phyloP scores from a whole-genome alignment of 2,329 filamentous ascomycete species.

The Cladosporium sp. region DNA sequence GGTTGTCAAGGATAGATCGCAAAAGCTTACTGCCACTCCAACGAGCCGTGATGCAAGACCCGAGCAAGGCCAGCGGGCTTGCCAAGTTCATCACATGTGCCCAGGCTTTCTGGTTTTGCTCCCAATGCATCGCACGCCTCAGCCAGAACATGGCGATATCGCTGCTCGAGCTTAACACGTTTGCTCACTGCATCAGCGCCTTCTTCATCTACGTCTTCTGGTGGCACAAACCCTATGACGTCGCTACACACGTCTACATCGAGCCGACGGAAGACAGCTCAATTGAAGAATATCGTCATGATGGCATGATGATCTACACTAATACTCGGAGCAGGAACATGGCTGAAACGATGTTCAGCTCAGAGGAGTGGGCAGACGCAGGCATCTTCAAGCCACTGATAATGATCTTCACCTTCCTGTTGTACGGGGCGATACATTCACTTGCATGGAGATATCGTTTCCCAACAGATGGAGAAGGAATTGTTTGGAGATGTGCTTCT shows the following conservation, averaged over 20 bases:
- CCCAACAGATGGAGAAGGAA: not conserved
- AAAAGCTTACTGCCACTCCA: not conserved
- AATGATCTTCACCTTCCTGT: not conserved
- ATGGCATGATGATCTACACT: too few species aligned
- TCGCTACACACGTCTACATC: slow-evolving; percentile 18
- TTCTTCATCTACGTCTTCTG: slow-evolving; percentile 26
- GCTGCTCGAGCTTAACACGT: slow-evolving; percentile 28
- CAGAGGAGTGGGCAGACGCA: not conserved
- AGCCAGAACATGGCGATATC: slow-evolving; percentile 22
- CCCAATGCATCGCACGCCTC: slow-evolving; percentile 25
- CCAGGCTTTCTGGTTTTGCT: slow-evolving; percentile 27
- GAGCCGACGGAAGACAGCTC: not conserved
- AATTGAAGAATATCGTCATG: too few species aligned
- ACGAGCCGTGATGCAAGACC: slow-evolving; percentile 1
- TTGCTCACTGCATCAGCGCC: slow-evolving; percentile 27
- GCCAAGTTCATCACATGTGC: slow-evolving; percentile 22
- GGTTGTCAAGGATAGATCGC: not conserved
- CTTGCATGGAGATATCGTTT: slow-evolving; percentile 10
- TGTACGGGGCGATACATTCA: slow-evolving; percentile 3
- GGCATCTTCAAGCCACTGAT: not conserved
- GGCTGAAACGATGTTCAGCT: not conserved
- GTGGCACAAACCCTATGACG: slow-evolving; percentile 29
- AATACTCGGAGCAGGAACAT: not conserved
- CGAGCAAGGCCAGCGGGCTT: slow-evolving; percentile 24
- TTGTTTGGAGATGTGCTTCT: not conserved